Conservation (phyloP, 805 yeast genomes). For the Saccharomycopsis sp. region DNA sequence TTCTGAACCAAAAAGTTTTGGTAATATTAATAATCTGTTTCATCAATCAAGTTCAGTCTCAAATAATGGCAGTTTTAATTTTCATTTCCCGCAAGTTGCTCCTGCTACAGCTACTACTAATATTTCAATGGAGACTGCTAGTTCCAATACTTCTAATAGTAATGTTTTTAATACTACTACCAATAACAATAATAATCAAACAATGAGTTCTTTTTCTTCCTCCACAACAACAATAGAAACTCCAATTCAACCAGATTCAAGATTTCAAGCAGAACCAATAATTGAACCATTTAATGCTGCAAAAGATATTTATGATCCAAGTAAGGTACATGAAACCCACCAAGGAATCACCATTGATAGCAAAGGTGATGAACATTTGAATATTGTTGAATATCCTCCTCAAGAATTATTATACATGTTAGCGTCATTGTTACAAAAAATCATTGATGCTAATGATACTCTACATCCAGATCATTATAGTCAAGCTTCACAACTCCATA, state of each 20-base stretch:
- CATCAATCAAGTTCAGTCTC: conserved; percentile 6
- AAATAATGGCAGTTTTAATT: background rate
- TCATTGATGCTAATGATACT: conserved; percentile 82
- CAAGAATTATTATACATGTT: conserved; percentile 76
- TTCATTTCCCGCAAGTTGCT: conserved; percentile 27
- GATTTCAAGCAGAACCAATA: background rate
- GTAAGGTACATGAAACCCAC: conserved; percentile 9
- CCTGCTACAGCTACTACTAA: conserved; percentile 46
- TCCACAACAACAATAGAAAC: background rate
- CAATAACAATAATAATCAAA: background rate
- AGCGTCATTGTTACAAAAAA: conserved; percentile 72
- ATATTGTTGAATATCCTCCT: conserved; percentile 76
- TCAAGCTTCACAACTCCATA: conserved; percentile 23
- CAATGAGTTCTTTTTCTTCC: background rate
- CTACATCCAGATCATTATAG: conserved; percentile 61
- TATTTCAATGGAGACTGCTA: conserved; percentile 31
- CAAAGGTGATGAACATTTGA: conserved; percentile 40
- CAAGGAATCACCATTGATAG: conserved; percentile 19
- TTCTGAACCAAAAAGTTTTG: background rate
- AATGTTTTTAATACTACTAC: background rate
- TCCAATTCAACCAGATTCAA: background rate
- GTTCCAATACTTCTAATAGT: background rate
- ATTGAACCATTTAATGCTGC: background rate
- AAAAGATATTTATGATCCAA: conserved; percentile 16
- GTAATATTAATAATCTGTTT: conserved; percentile 6